Conservation (phyloP, 495 filamentous ascomycete genomes). For the Aspergillus sclerotiicarbonarius region DNA sequence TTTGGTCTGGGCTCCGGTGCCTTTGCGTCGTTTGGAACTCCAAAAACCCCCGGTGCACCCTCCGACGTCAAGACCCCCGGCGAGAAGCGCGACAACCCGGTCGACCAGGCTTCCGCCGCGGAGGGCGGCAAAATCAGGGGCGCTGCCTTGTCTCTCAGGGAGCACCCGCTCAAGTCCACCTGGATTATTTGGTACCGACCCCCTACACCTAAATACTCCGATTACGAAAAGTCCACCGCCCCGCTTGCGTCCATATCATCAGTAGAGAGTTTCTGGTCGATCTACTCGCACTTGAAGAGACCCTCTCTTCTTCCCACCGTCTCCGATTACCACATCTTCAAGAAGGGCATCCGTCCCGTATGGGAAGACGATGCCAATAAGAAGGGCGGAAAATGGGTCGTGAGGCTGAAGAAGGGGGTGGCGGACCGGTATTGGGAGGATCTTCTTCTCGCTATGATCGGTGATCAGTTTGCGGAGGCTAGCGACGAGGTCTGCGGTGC, state of each 20-base stretch:
- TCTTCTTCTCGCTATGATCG: slow-evolving; percentile 82
- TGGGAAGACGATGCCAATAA: slow-evolving; percentile 99
- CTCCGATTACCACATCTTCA: slow-evolving; percentile 97
- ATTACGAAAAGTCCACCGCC: slow-evolving; percentile 96
- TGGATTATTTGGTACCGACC: slow-evolving; percentile 98
- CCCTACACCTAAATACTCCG: slow-evolving; percentile 92
- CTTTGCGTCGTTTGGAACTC: slow-evolving; percentile 94
- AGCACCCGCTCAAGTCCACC: slow-evolving; percentile 72
- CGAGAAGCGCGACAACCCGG: slow-evolving; percentile 60
- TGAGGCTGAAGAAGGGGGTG: slow-evolving; percentile 93
- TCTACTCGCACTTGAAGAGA: slow-evolving; percentile 86
- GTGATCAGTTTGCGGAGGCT: slow-evolving; percentile 93
- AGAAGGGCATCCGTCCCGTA: slow-evolving; percentile 92
- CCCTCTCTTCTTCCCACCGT: slow-evolving; percentile 86
- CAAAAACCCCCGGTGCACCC: slow-evolving; percentile 80
- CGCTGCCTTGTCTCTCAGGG: slow-evolving; percentile 39
- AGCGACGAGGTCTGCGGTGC: slow-evolving; percentile 92
- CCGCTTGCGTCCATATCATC: slow-evolving; percentile 77
- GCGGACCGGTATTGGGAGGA: slow-evolving; percentile 98
- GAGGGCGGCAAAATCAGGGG: slow-evolving; percentile 46
- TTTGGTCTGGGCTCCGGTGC: slow-evolving; percentile 94
- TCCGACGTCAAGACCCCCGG: slow-evolving; percentile 71
- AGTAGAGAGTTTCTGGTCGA: slow-evolving; percentile 88
- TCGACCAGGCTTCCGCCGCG: slow-evolving; percentile 58
- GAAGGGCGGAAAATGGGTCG: slow-evolving; percentile 93